phyloP scores from a whole-genome alignment of 495 filamentous ascomycete genomes.

The Neurospora sublineolata region DNA sequence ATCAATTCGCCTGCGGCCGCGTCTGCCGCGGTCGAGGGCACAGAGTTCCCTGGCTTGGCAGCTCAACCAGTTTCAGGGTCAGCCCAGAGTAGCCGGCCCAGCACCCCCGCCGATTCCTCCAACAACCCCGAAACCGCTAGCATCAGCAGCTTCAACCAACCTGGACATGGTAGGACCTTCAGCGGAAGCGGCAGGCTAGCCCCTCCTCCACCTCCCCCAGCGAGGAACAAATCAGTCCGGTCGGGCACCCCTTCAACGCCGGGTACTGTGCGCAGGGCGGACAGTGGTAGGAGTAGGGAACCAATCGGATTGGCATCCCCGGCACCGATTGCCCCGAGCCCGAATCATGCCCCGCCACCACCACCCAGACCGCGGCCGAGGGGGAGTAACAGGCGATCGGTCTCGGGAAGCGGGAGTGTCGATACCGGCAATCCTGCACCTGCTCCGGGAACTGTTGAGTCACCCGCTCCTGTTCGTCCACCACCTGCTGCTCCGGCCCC shows the following conservation, averaged over 20 bases:
- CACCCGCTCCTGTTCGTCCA: constrained; percentile 8
- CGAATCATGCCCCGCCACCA: constrained; percentile 37
- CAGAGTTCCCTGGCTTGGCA: neutral
- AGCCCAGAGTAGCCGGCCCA: neutral
- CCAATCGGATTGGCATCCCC: constrained; percentile 3
- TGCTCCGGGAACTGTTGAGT: neutral
- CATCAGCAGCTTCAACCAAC: neutral
- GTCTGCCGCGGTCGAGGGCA: constrained; percentile 2
- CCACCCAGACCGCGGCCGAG: constrained; percentile 50
- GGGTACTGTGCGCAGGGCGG: neutral
- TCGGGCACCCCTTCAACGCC: constrained; percentile 25
- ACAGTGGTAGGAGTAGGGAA: constrained; percentile 7
- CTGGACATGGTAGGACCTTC: neutral
- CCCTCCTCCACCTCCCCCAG: constrained; percentile 34
- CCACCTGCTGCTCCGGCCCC: neutral
- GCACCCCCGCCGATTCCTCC: neutral
- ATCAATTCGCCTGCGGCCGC: constrained; percentile 6
- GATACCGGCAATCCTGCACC: constrained; percentile 10
- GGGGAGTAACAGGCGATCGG: constrained; percentile 37
- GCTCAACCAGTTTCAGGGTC: neutral
- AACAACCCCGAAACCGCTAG: neutral
- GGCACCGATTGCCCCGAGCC: neutral
- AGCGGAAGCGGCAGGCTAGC: constrained; percentile 15
- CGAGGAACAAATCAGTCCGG: constrained; percentile 27
- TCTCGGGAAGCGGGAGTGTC: constrained; percentile 38